A percentile compares a stretch with the other conserved stretches of the same genome.
Conservation (phyloP, 2,329 filamentous ascomycete genomes). For the Trichophyton schoenleinii region DNA sequence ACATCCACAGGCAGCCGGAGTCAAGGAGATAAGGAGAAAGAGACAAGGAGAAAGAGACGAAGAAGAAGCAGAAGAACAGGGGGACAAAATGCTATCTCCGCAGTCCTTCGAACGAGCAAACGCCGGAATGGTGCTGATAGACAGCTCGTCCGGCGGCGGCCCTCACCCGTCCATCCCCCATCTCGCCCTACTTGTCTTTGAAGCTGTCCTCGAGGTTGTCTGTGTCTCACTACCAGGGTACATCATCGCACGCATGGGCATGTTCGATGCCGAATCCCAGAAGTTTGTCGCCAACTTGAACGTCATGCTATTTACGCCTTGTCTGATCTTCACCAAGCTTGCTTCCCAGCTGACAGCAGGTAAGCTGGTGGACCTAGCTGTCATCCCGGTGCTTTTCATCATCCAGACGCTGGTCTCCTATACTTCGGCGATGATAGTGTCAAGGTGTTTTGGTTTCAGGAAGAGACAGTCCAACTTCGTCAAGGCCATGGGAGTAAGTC, state of each 20-base stretch:
- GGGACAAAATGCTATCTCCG: not conserved
- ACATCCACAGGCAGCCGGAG: too few species aligned
- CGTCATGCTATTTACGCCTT: constrained; percentile 90
- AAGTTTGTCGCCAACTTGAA: constrained; percentile 96
- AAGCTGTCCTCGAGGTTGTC: constrained; percentile 87
- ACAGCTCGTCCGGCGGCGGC: constrained; percentile 12
- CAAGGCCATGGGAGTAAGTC: constrained; percentile 72
- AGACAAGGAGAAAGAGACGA: not conserved
- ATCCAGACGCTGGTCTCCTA: constrained; percentile 83
- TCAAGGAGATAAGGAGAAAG: not conserved
- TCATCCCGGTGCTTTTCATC: constrained; percentile 90
- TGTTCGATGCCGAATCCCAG: constrained; percentile 91
- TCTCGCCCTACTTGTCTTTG: constrained; percentile 73
- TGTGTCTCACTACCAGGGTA: constrained; percentile 92
- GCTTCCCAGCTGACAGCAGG: constrained; percentile 86
- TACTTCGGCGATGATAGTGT: constrained; percentile 56
- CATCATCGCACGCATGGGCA: constrained; percentile 74
- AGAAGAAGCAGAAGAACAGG: not conserved
- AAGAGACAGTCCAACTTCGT: constrained; percentile 88
- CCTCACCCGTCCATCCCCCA: constrained; percentile 42
- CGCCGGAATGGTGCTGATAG: not conserved
- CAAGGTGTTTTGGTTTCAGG: constrained; percentile 65
- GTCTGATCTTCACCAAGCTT: constrained; percentile 93
- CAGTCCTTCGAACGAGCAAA: constrained; percentile 8
- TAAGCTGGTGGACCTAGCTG: constrained; percentile 76